Evolutionary conservation across 2,329 filamentous ascomycete species (phyloP), one percentile per base, ranked within the genome.

Genomic region (Cercospora janseana): DNA sequence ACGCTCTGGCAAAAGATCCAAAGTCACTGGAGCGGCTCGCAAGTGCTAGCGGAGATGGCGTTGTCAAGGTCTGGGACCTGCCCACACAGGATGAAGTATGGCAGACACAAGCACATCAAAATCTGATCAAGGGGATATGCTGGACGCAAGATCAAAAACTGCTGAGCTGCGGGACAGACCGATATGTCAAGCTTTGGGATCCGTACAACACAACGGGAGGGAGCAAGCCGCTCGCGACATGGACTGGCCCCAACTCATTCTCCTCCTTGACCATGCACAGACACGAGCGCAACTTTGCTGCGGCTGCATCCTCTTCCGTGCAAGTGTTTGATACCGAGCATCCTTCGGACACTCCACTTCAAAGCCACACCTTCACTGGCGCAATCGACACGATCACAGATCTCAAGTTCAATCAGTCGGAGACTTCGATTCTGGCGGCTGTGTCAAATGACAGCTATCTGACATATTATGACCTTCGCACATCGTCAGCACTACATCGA

Each of bases 1-100:
- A 76, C 60, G 69, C 65, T 8, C 69, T 76, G 32, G 73, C 73
- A 9, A 75, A 75, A 51, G 74, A 76, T 54, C 74, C 74, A 2
- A 69, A 70, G 28, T 70, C 71, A 2, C 64, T 76, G 21, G 72
- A 75, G 45, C 69, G 70, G 42, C 72, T 76, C 37, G 88, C 90
- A 5, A 92, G 87, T 64, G 90, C 88, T 34, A 89, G 86, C 60
- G 91, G 91, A 57, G 93, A 98, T 69, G 92, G 93, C 58, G 83
- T 96, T 7, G 81, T 98, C 51, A 98, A 98, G 72, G 86, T 93
- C 26, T 95, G 90, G 90, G 86, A 94, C 70, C 73, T 93, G 60
- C 80, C 83, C 6, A 85, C 77, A 55, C 76, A 81, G 49, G 82
- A 86, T 21, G 86, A 93, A 66, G 78, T 85, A 40, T 92, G 87